Percentiles rank a stretch among this genome's conserved stretches.
Conservation (phyloP, 2,329 filamentous ascomycete species). For the Colletotrichum horii region DNA sequence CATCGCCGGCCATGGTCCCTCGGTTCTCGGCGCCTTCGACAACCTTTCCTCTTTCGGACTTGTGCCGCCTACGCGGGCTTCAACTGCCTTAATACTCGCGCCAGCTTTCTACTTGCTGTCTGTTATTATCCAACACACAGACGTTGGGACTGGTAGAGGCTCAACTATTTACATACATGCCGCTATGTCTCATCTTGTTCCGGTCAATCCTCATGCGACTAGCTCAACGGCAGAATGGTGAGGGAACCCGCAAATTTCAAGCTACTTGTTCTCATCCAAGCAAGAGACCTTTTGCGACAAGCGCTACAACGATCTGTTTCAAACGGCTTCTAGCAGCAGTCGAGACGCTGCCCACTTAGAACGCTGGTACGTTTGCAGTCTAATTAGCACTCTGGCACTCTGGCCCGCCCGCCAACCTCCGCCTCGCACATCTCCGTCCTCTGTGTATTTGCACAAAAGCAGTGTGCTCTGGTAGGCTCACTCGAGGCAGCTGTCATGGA, state of each 20-base stretch:
- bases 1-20: neutral
- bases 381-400: too few species aligned
- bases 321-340: neutral
- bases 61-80: neutral
- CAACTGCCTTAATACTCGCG: neutral
- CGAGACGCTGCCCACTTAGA: neutral
- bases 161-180: too few species aligned
- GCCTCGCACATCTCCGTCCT: too few species aligned
- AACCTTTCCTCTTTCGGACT: slow-evolving; percentile 1
- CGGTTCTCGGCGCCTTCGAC: slow-evolving; percentile 6
- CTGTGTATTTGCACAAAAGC: too few species aligned
- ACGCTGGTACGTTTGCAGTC: neutral
- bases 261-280: neutral
- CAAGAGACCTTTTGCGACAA: neutral
- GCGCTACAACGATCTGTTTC: neutral
- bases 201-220: too few species aligned
- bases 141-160: neutral
- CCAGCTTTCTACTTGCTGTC: neutral
- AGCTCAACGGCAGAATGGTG: too few species aligned
- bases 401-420: too few species aligned
- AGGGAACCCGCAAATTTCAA: too few species aligned
- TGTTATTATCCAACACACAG: neutral
- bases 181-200: too few species aligned
- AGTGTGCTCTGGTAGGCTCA: too few species aligned
- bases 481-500: too few species aligned